These are phyloP conservation scores for Phoenix roebelenii DNA, from an alignment of 176 grass and related monocot genomes.

Conservation along the genomic window DNA sequence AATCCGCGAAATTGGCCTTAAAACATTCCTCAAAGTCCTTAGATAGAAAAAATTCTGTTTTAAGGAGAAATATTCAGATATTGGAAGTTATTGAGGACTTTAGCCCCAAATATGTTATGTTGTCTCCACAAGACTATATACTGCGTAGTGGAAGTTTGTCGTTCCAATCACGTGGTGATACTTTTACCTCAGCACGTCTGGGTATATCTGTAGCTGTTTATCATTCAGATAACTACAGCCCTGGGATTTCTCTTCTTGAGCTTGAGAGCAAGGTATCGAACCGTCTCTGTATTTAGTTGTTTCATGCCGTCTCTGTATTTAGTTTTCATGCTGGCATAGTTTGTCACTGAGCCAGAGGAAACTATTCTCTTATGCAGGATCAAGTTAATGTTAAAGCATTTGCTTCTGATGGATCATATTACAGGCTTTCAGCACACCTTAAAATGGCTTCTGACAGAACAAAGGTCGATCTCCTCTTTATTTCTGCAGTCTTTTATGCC, in stretches of 20 bases:
- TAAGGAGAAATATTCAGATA: conserved; percentile 58
- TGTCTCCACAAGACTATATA: conserved; percentile 90
- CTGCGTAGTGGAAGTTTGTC: conserved; percentile 38
- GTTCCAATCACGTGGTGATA: conserved; percentile 45
- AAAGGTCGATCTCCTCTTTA: conserved; percentile 48
- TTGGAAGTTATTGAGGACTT: conserved; percentile 78
- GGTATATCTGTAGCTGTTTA: conserved; percentile 68
- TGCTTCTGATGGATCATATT: conserved; percentile 89
- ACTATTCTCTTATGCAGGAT: conserved; percentile 45
- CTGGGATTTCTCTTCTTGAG: conserved; percentile 84
- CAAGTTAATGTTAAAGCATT: conserved; percentile 75
- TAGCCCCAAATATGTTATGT: conserved; percentile 64
- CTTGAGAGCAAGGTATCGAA: conserved; percentile 80
- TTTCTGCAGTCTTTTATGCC: not conserved
- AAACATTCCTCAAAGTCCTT: conserved; percentile 84
- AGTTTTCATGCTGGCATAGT: no score
- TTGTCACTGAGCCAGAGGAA: conserved; percentile 6
- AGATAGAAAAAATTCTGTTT: conserved; percentile 40
- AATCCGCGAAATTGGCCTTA: conserved; percentile 83
- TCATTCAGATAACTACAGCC: conserved; percentile 54
- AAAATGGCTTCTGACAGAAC: conserved; percentile 97
- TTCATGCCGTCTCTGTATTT: no score
- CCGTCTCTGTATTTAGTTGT: no score
- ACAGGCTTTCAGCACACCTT: conserved; percentile 75
- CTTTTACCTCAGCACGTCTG: conserved; percentile 48